A percentile compares a stretch with the other conserved stretches of the same genome.
phyloP scores from a whole-genome alignment of 306 rosid species.

The Amphicarpaea edgeworthii region DNA sequence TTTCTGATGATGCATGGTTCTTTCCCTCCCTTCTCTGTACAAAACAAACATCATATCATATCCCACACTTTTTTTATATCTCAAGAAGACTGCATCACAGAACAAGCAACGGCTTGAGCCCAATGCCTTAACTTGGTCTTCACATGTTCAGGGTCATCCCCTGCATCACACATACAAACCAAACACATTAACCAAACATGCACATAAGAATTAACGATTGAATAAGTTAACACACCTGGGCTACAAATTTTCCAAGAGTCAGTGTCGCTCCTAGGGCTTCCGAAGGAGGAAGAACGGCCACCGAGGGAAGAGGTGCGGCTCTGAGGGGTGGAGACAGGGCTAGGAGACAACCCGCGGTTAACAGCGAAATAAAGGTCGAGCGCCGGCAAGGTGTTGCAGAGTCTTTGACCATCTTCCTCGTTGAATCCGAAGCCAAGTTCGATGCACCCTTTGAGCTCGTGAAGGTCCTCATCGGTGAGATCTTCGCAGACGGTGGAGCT shows the following conservation, averaged over 20 bases:
- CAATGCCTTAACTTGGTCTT: constrained; percentile 90
- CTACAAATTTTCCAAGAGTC: constrained; percentile 89
- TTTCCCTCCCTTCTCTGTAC: constrained; percentile 19
- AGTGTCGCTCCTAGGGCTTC: constrained; percentile 67
- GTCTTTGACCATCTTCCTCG: constrained; percentile 80
- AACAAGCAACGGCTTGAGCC: constrained; percentile 99
- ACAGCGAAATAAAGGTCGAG: constrained; percentile 96
- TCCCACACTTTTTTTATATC: background rate
- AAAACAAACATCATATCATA: constrained; percentile 8
- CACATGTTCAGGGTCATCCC: constrained; percentile 85
- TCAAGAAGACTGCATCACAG: constrained; percentile 78
- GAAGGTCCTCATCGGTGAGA: constrained; percentile 75
- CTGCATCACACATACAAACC: constrained; percentile 45
- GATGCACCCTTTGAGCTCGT: constrained; percentile 86
- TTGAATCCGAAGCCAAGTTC: constrained; percentile 95
- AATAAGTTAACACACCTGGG: constrained; percentile 64
- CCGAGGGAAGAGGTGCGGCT: constrained; percentile 64
- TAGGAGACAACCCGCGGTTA: constrained; percentile 66
- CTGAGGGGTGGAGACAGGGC: constrained; percentile 81
- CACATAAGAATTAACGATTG: too few species aligned
- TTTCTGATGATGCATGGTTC: too few species aligned
- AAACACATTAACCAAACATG: background rate
- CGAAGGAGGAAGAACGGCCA: constrained; percentile 62
- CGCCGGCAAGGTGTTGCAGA: constrained; percentile 85
- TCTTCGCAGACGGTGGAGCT: constrained; percentile 47